These are phyloP conservation scores for Chaetoscypha palmicola DNA, from an alignment of 2,329 filamentous ascomycete genomes.

Conservation along the genomic window DNA sequence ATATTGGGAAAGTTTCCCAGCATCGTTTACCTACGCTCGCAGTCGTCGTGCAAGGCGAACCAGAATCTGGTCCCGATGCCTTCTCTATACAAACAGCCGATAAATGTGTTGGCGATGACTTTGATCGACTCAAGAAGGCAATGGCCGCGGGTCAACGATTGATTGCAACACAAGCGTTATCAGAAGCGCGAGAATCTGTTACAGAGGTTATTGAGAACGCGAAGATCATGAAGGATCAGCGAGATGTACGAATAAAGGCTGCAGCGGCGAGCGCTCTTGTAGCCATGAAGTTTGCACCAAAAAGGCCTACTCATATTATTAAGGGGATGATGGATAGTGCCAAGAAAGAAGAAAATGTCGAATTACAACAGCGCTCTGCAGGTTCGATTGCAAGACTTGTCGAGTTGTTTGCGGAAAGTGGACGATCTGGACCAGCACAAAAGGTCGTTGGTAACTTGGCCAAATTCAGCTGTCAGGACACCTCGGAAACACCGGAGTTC, in stretches of 20 bases:
- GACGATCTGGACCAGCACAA: slow-evolving; percentile 79
- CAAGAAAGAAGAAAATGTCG: slow-evolving; percentile 86
- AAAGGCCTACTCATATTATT: slow-evolving; percentile 88
- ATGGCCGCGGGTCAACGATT: slow-evolving; percentile 83
- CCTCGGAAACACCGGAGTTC: slow-evolving; percentile 95
- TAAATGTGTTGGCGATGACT: slow-evolving; percentile 79
- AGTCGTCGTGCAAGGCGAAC: slow-evolving; percentile 88
- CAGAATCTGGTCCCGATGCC: slow-evolving; percentile 83
- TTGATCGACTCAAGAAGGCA: slow-evolving; percentile 79
- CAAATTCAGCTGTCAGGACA: slow-evolving; percentile 97
- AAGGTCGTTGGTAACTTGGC: slow-evolving; percentile 94
- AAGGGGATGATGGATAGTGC: slow-evolving; percentile 98
- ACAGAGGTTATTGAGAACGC: slow-evolving; percentile 72
- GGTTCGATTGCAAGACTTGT: slow-evolving; percentile 78
- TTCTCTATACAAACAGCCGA: slow-evolving; percentile 87
- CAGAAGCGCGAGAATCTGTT: slow-evolving; percentile 67
- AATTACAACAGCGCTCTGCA: slow-evolving; percentile 81
- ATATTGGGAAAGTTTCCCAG: slow-evolving; percentile 74
- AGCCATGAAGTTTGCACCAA: slow-evolving; percentile 78
- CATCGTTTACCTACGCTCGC: slow-evolving; percentile 73
- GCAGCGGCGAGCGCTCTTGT: slow-evolving; percentile 83
- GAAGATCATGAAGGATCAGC: slow-evolving; percentile 66
- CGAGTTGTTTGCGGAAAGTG: slow-evolving; percentile 73
- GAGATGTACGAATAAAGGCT: slow-evolving; percentile 80
- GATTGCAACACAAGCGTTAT: slow-evolving; percentile 70